Conservation (phyloP, 2,329 filamentous ascomycete species). For the Chrysoporthe cubensis region DNA sequence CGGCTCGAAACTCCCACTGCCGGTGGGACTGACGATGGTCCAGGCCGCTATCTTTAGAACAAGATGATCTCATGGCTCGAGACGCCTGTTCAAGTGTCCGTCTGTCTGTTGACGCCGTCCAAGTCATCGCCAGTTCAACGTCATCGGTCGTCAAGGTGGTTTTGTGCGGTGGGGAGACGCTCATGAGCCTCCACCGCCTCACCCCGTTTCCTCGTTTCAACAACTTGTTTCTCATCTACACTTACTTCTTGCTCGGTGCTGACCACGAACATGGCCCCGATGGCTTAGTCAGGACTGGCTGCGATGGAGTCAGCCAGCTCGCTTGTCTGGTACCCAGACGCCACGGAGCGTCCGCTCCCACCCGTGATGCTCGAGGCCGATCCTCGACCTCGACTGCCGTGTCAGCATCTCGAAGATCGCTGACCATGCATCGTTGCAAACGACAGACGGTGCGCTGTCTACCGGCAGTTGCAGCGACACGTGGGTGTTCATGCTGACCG, state of each 20-base stretch:
- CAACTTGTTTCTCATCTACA: not conserved
- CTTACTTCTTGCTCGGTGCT: not conserved
- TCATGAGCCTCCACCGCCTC: slow-evolving; percentile 12
- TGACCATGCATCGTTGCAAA: slow-evolving; percentile 6
- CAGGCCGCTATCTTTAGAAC: slow-evolving; percentile 22
- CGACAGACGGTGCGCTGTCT: slow-evolving; percentile 7
- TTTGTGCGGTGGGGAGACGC: slow-evolving; percentile 5
- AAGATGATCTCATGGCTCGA: not conserved
- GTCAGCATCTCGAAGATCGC: slow-evolving; percentile 19
- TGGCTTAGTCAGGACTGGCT: not conserved
- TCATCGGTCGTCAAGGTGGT: slow-evolving; percentile 7
- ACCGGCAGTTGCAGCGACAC: slow-evolving; percentile 16
- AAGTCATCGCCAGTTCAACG: not conserved
- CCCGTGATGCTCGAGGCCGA: slow-evolving; percentile 23
- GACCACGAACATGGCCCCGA: not conserved
- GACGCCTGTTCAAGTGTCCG: not conserved
- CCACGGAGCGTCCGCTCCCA: slow-evolving; percentile 14
- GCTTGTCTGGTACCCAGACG: slow-evolving; percentile 11
- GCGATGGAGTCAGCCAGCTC: slow-evolving; percentile 9
- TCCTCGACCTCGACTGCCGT: slow-evolving; percentile 12
- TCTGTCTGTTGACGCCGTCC: slow-evolving; percentile 15
- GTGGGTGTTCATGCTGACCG: no score
- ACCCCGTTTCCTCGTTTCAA: not conserved
- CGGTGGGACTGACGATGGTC: slow-evolving; percentile 8
- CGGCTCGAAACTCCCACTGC: slow-evolving; percentile 24